phyloP scores from a whole-genome alignment of 805 yeast genomes.

The Ogataea zsoltii region DNA sequence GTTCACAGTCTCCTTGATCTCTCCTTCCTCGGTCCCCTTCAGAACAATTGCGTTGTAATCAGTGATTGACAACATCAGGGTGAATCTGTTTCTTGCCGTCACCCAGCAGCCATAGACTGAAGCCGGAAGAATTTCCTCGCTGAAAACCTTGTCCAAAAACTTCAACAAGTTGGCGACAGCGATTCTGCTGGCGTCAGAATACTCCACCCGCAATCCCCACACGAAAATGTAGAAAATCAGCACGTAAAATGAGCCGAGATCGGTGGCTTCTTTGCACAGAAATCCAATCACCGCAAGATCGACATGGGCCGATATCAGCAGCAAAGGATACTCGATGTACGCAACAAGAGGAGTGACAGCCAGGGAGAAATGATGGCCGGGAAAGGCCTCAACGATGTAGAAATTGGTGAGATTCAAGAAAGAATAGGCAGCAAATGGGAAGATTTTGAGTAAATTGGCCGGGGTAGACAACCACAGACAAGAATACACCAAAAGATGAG shows the following conservation, averaged over 20 bases:
- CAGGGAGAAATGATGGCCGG: slow-evolving; percentile 31
- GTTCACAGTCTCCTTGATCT: slow-evolving; percentile 5
- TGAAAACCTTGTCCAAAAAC: slow-evolving; percentile 23
- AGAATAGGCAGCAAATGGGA: slow-evolving; percentile 44
- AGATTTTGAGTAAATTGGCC: slow-evolving; percentile 34
- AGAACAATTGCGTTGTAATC: slow-evolving; percentile 11
- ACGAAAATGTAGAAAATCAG: slow-evolving; percentile 36
- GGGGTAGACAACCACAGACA: slow-evolving; percentile 40
- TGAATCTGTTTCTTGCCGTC: slow-evolving; percentile 16
- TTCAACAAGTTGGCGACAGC: slow-evolving; percentile 29
- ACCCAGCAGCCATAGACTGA: slow-evolving; percentile 19
- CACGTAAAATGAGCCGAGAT: slow-evolving; percentile 30
- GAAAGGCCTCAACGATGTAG: slow-evolving; percentile 36
- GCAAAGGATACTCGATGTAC: slow-evolving; percentile 39
- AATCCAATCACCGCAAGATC: slow-evolving; percentile 37
- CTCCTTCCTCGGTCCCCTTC: slow-evolving; percentile 5
- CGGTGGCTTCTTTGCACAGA: slow-evolving; percentile 32
- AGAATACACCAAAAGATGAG: slow-evolving; percentile 39
- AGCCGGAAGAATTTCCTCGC: slow-evolving; percentile 18
- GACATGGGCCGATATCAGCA: slow-evolving; percentile 39
- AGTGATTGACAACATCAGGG: slow-evolving; percentile 23
- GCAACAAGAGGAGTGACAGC: slow-evolving; percentile 40
- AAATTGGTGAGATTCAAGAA: slow-evolving; percentile 39
- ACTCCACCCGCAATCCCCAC: slow-evolving; percentile 42
- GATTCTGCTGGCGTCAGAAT: slow-evolving; percentile 35